These are phyloP conservation scores for Penicillium sp. DNA, from an alignment of 2,329 filamentous ascomycete genomes.

Conservation along the genomic window DNA sequence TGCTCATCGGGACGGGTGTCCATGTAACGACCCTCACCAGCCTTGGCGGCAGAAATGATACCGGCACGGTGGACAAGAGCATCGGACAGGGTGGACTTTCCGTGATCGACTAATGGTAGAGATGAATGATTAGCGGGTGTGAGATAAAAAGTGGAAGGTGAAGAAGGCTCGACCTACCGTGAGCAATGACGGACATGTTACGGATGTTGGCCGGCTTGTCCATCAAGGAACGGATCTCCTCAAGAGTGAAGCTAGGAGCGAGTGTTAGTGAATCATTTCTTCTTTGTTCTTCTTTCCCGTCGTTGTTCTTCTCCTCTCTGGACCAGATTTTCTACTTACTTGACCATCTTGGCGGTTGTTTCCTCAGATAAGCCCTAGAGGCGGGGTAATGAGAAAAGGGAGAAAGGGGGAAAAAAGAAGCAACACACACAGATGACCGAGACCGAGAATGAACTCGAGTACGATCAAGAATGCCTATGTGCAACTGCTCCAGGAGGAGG, in stretches of 20 bases:
- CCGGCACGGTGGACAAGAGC: conserved; percentile 98
- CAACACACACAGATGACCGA: conserved; percentile 46
- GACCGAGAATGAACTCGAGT: conserved; percentile 51
- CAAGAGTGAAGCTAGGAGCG: conserved; percentile 85
- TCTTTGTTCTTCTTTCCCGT: background rate
- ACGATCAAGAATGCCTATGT: conserved; percentile 45
- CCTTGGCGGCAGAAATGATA: conserved; percentile 99
- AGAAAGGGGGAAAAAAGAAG: conserved; percentile 31
- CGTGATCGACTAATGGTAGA: conserved; percentile 78
- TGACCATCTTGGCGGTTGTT: conserved; percentile 95
- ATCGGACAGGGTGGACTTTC: conserved; percentile 99
- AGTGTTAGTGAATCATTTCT: background rate
- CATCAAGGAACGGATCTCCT: conserved; percentile 65
- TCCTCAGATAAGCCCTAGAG: conserved; percentile 43
- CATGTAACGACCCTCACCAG: conserved; percentile 92
- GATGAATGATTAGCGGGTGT: conserved; percentile 10
- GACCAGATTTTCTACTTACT: conserved; percentile 70
- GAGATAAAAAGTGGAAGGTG: background rate
- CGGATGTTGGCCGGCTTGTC: conserved; percentile 65
- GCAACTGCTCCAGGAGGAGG: conserved; percentile 42
- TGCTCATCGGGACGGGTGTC: conserved; percentile 98
- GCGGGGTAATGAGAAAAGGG: conserved; percentile 36
- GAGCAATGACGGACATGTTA: conserved; percentile 99
- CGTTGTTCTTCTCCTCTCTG: background rate
- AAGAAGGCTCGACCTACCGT: conserved; percentile 62